A percentile compares a stretch with the other conserved stretches of the same genome.
Conservation (phyloP, 1,139 yeast species). For the Debaryomycetaceae sp. region DNA sequence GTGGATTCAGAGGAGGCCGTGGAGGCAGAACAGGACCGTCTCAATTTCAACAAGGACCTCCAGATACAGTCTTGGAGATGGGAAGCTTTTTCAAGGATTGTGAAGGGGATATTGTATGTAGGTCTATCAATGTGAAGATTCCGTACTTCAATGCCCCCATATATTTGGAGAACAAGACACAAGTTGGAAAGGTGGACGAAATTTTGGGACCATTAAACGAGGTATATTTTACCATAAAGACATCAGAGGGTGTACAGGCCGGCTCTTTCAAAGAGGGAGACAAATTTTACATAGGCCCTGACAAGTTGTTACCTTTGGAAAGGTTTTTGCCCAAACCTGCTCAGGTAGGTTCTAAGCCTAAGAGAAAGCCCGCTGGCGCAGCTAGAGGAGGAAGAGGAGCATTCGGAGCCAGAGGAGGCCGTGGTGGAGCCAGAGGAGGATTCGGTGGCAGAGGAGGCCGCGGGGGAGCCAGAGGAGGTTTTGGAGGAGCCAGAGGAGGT, state of each 20-base stretch:
- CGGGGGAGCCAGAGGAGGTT: conserved; percentile 41
- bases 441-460: conserved; percentile 37
- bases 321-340: conserved; percentile 94
- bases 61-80: conserved; percentile 92
- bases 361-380: conserved; percentile 60
- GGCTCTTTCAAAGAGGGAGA: conserved; percentile 92
- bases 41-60: conserved; percentile 77
- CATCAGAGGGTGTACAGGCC: conserved; percentile 94
- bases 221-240: conserved; percentile 93
- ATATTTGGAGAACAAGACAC: conserved; percentile 90
- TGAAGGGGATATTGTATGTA: conserved; percentile 97
- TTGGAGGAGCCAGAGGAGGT: conserved; percentile 37
- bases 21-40: conserved; percentile 57
- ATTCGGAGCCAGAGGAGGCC: conserved; percentile 28
- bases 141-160: conserved; percentile 99
- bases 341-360: conserved; percentile 71
- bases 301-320: conserved; percentile 91
- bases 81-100: conserved; percentile 89
- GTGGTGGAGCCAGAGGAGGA: conserved; percentile 24
- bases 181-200: conserved; percentile 97
- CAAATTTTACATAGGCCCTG: conserved; percentile 92
- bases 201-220: conserved; percentile 96
- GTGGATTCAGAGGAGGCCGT: conserved; percentile 69
- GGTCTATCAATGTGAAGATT: conserved; percentile 87
- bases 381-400: conserved; percentile 36